Base-by-base conservation (phyloP, 805 yeast genomes). In the Sungouiozyma intestinalis region DNA sequence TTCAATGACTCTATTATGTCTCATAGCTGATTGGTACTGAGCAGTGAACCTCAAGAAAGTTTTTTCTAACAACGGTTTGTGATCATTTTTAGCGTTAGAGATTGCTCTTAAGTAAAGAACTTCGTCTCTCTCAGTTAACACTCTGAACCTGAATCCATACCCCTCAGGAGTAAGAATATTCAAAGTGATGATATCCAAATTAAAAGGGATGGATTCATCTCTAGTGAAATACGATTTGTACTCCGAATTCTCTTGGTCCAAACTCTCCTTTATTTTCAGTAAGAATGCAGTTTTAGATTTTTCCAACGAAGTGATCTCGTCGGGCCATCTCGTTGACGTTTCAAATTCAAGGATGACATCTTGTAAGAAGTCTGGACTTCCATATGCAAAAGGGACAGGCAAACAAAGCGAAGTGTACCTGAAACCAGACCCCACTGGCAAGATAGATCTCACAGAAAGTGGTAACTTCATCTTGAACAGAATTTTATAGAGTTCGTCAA, bases 311-410 rank as follows among this genome's bases (percentile, higher is more conserved):
- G 71, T 65, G 4, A 86, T 59, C 58, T 92, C 96, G 61, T 85
- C 94, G 2, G 99, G 99, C 99, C 99, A 92, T 59, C 79, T 78
- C n/a, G 76, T 72, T 2, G 95, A 85, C 3, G 84, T 69, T 64
- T 92, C 98, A 60, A 92, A 85, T 62, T 88, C 95, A 32, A 92
- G 58, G 8, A 92, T 71, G 14, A 81, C 79, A 36, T 84, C 88
- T 52, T 82, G 85, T 68, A 85, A 77, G 55, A 82, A 84, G 54
- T 82, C 85, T 3, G 86, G 87, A 50, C 74, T 78, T 2, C 84
- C 71, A 24, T 71, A 68, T 6, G 90, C 86, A 67, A 75, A 82
- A 32, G 95, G 94, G 33, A 77, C 85, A 0, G 97, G 97, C 48
- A 77, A 79, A 42, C 80, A 68, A 3, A 82, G 51, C 1, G 95